A percentile compares a stretch with the other conserved stretches of the same genome.
phyloP scores from a whole-genome alignment of 1,284 basidiomycete species.

The Tilletia indica region DNA sequence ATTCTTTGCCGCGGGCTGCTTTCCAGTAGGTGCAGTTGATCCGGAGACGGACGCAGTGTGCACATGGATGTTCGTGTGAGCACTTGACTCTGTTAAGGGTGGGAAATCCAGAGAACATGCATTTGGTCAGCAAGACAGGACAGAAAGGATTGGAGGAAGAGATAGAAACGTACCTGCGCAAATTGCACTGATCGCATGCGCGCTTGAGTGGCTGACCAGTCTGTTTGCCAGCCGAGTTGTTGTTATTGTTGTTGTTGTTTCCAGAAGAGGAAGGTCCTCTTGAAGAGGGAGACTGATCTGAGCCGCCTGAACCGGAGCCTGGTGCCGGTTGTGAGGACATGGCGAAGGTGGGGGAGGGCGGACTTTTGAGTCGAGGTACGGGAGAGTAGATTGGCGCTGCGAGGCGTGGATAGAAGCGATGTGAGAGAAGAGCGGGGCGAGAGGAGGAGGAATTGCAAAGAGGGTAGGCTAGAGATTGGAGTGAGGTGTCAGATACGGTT shows the following conservation, averaged over 20 bases:
- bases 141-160: not conserved
- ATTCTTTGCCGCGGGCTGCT: conserved; percentile 40
- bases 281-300: too few relatives aligned
- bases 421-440: too few relatives aligned
- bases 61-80: conserved; percentile 44
- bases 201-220: conserved; percentile 1
- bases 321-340: not conserved
- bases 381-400: too few relatives aligned
- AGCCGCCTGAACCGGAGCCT: too few relatives aligned
- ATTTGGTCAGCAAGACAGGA: not conserved
- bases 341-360: too few relatives aligned
- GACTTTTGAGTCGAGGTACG: too few relatives aligned
- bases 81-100: conserved; percentile 32
- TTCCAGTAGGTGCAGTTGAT: conserved; percentile 47
- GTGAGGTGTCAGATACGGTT: too few relatives aligned
- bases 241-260: not conserved
- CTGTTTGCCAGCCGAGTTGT: not conserved
- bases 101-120: not conserved
- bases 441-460: too few relatives aligned
- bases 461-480: too few relatives aligned
- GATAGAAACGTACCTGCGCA: not conserved
- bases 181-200: conserved; percentile 19
- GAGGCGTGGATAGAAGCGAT: too few relatives aligned
- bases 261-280: too few relatives aligned
- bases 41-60: conserved; percentile 44